phyloP scores from a whole-genome alignment of 306 rosid species.

The Cucurbita argyrosperma region DNA sequence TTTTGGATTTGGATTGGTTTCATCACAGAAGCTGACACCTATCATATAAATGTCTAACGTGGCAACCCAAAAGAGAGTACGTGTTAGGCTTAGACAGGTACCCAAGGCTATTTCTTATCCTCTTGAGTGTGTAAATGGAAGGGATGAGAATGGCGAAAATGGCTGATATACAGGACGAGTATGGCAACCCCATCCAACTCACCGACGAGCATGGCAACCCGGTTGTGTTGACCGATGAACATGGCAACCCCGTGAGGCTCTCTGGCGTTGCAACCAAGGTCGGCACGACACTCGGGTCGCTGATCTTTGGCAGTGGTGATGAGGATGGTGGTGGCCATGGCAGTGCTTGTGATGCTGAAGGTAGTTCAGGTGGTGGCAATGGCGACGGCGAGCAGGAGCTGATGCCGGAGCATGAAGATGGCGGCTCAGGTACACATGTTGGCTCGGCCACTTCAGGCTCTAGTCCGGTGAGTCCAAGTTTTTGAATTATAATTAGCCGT shows the following conservation, averaged over 20 bases:
- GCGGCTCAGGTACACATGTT: neutral
- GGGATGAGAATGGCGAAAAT: conserved; percentile 13
- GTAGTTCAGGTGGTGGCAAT: neutral
- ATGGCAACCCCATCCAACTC: conserved; percentile 47
- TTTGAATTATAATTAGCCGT: neutral
- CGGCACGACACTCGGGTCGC: conserved; percentile 10
- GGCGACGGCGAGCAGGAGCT: neutral
- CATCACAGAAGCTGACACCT: neutral
- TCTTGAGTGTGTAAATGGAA: neutral
- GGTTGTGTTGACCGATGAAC: conserved; percentile 44
- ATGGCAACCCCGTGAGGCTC: conserved; percentile 46
- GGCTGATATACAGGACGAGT: conserved; percentile 48
- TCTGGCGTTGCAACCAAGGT: conserved; percentile 36
- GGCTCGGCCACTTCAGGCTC: neutral
- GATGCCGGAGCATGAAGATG: neutral
- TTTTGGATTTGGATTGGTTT: neutral
- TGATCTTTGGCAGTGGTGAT: neutral
- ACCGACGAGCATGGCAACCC: conserved; percentile 59
- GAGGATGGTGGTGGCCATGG: neutral
- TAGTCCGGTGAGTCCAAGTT: neutral
- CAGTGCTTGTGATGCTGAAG: neutral
- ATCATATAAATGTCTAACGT: neutral
- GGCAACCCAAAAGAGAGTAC: neutral
- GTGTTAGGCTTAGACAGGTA: conserved; percentile 1
- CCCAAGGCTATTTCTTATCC: neutral